Evolutionary conservation across 2,329 filamentous ascomycete species (phyloP).

Genomic region (Fusarium denticulatum): DNA sequence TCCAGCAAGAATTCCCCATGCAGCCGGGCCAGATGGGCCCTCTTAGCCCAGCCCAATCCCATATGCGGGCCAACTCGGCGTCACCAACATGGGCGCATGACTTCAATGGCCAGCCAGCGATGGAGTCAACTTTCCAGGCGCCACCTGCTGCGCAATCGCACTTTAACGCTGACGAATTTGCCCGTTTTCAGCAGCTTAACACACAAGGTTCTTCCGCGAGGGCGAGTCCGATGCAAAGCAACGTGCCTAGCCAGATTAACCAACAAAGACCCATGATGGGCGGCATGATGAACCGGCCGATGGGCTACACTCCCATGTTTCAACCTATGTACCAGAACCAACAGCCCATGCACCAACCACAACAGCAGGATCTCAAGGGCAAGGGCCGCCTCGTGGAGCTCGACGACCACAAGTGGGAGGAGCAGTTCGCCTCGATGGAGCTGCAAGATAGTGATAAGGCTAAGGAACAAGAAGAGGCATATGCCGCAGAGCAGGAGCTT

Average conservation of each 20-base stretch:
- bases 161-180: slow-evolving; percentile 87
- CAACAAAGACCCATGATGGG: slow-evolving; percentile 72
- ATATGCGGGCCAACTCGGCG: slow-evolving; percentile 63
- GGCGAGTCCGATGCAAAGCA: slow-evolving; percentile 68
- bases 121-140: slow-evolving; percentile 76
- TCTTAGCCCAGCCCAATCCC: slow-evolving; percentile 61
- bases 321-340: slow-evolving; percentile 59
- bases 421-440: slow-evolving; percentile 92
- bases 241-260: slow-evolving; percentile 57
- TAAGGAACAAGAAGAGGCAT: slow-evolving; percentile 69
- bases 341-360: slow-evolving; percentile 56
- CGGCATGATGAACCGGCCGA: slow-evolving; percentile 61
- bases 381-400: slow-evolving; percentile 96
- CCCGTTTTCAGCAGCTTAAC: slow-evolving; percentile 82
- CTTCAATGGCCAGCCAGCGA: slow-evolving; percentile 68
- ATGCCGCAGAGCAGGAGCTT: slow-evolving; percentile 84
- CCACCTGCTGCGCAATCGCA: slow-evolving; percentile 64
- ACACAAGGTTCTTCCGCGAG: slow-evolving; percentile 62
- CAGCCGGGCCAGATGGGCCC: slow-evolving; percentile 57
- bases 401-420: slow-evolving; percentile 94
- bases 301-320: slow-evolving; percentile 66
- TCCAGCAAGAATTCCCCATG: slow-evolving; percentile 65
- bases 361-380: slow-evolving; percentile 69
- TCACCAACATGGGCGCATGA: slow-evolving; percentile 66
- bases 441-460: slow-evolving; percentile 67